These are phyloP conservation scores for Pichia nanzhaoensis DNA, from an alignment of 805 yeast genomes.

Conservation along the genomic window DNA sequence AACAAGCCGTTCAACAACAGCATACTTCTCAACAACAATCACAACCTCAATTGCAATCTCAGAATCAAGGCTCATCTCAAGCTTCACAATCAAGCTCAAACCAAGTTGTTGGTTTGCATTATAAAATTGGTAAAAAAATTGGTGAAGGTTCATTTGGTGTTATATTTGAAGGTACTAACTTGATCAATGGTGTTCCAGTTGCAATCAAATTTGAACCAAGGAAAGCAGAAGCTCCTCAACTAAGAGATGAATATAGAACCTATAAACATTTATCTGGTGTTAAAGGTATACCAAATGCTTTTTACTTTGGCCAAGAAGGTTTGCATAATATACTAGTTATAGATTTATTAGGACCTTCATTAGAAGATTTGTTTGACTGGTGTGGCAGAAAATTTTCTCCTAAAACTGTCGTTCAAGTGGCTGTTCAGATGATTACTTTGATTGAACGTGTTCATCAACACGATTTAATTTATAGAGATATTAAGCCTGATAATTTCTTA, in stretches of 20 bases:
- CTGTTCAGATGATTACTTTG: constrained; percentile 87
- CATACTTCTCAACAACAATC: constrained; percentile 9
- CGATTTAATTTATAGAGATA: constrained; percentile 90
- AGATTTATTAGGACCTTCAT: constrained; percentile 89
- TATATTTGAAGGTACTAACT: constrained; percentile 89
- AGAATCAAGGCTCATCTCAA: constrained; percentile 8
- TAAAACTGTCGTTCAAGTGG: constrained; percentile 88
- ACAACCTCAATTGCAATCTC: background rate
- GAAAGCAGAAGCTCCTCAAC: constrained; percentile 94
- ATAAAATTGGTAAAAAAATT: constrained; percentile 92
- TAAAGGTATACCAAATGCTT: constrained; percentile 90
- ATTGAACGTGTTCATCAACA: constrained; percentile 84
- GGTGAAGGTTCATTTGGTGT: constrained; percentile 99
- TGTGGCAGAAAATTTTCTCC: constrained; percentile 85
- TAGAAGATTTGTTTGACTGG: constrained; percentile 97
- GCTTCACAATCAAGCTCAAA: constrained; percentile 22
- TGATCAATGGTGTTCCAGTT: constrained; percentile 86
- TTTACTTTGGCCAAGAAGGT: constrained; percentile 97
- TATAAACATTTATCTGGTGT: constrained; percentile 80
- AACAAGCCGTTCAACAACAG: constrained; percentile 7
- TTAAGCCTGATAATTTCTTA: constrained; percentile 94
- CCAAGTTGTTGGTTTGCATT: constrained; percentile 87
- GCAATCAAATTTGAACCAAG: constrained; percentile 97
- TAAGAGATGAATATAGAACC: constrained; percentile 94
- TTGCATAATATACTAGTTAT: constrained; percentile 91